Conservation (phyloP, 371 early-diverging fungal genomes). For the Batkoa obscura region DNA sequence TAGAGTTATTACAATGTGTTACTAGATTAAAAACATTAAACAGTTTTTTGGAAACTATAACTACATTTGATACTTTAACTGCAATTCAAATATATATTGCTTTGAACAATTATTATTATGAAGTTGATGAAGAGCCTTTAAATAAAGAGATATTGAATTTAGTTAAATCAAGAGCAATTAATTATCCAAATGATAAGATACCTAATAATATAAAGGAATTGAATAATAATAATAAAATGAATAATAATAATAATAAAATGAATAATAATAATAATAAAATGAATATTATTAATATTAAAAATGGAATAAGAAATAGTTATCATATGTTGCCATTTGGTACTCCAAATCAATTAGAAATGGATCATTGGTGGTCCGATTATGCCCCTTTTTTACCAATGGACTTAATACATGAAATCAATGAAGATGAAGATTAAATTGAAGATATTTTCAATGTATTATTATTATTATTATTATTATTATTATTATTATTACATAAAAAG, state of each 20-base stretch:
- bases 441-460: too few relatives aligned
- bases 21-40: slow-evolving; percentile 22
- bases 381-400: background rate
- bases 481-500: too few relatives aligned
- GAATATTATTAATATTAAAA: background rate
- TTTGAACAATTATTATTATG: background rate
- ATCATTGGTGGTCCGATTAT: background rate
- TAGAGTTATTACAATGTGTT: slow-evolving; percentile 63
- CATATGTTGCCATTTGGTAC: slow-evolving; percentile 1
- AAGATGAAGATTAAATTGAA: too few relatives aligned
- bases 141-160: background rate
- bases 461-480: too few relatives aligned
- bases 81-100: background rate
- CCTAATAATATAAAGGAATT: background rate
- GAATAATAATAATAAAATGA: background rate
- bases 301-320: background rate
- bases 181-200: background rate
- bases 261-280: background rate
- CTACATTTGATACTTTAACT: background rate
- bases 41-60: background rate
- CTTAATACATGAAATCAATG: background rate
- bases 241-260: background rate
- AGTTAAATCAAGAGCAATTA: background rate
- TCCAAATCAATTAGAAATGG: background rate
- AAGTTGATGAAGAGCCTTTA: background rate